Base-by-base conservation (phyloP, 768 basidiomycete species). In the Mycena indigotica region DNA sequence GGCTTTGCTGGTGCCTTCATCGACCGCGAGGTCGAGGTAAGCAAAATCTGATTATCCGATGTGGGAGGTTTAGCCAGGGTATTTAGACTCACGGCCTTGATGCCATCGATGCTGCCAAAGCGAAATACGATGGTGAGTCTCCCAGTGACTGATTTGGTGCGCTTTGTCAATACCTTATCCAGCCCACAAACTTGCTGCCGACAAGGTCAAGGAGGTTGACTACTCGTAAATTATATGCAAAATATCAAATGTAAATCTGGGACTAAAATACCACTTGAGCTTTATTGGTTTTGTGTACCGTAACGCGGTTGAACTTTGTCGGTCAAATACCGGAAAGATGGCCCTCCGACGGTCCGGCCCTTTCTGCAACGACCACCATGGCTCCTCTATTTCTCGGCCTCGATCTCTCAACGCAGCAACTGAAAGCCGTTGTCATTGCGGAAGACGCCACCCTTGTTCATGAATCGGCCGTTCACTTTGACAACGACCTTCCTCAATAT, bases 371-470 rank as follows among this genome's bases (percentile, higher is more conserved):
- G 35, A 8, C 8, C 8, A 44, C 23, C 13, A 15, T 44, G 13
- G 13, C 41, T 44, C 41, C 66, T 15, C 67, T 77, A 32, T 93
- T 91, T 69, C 85, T 94, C 23, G 93, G 93, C 15, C 81, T 94
- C 53, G 93, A 95, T 72, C 81, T 93, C 35, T 93, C 90, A 2
- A 95, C 93, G 0, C 93, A 96, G 67, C 86, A 87, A 62, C 78
- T 92, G 53, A 91, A 95, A 71, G 91, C 87, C 0, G 81, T 91
- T 38, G 66, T 93, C 49, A 80, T 89, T 53, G 71, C 81, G 21
- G 76, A 84, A 38, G 78, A 84, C 55, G 78, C 79, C 17, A 70
- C 77, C 19, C 76, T 90, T 56, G 75, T 90, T 1, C 81, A 87
- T 63, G 88, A 93, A 69, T 78, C 81, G 12, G 78, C 87, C 2